Evolutionary conservation across 1,139 yeast species (phyloP), one percentile per base, ranked within the genome.

Genomic region (Sugiyamaella castrensis): DNA sequence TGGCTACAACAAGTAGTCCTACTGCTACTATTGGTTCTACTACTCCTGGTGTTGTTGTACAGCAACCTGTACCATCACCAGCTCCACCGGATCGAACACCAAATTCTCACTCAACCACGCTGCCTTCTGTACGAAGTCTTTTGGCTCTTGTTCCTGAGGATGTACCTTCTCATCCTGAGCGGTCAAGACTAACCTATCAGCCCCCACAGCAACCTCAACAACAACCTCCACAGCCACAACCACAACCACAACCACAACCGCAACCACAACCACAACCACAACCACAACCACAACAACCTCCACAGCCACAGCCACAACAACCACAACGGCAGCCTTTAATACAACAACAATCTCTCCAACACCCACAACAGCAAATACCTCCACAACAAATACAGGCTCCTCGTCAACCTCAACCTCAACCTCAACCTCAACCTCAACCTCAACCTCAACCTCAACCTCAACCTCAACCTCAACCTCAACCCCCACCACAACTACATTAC

Each of bases 171-270:
- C 24, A 19, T 19, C 24, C n/a, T n/a, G n/a, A n/a, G n/a, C n/a
- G n/a, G n/a, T n/a, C 24, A 19, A 19, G 24, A 19, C 24, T 5
- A 19, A 5, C 24, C 24, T 19, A 34, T 10, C 37, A 34, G 37
- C 47, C n/a, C 43, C 49, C 13, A n/a, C 50, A 30, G 38, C 40
- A 28, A 41, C 39, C 26, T 16, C 43, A 12, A 31, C 47, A 27
- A 35, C 47, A 13, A 19, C 44, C 9, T 29, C 42, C 34, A 11
- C 48, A 44, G 8, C 46, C 33, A 32, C 43, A 39, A 31, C 43
- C n/a, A 10, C 43, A 12, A 30, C 40, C 26, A 27, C 26, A 11
- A 15, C 45, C 8, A n/a, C 11, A 26, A 11, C 38, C 9, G 27
- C 38, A 13, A 13, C 10, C 26, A 9, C 27, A 35, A 19, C 24